Conservation (phyloP, 2,329 filamentous ascomycete species). For the Atkinsonella texensis region DNA sequence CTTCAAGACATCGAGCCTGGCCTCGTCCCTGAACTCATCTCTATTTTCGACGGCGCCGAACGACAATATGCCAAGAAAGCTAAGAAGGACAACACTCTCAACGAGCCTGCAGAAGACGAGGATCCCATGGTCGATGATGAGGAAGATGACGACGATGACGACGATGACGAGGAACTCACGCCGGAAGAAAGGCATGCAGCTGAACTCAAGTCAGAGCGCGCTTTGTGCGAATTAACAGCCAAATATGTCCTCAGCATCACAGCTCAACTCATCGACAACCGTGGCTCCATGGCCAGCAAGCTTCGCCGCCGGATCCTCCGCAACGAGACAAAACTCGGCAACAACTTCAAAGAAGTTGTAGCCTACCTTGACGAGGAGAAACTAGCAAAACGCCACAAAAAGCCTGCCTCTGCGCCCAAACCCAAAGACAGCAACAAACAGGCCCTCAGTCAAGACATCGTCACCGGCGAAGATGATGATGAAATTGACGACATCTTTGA, state of each 20-base stretch:
- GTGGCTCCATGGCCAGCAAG: constrained; percentile 45
- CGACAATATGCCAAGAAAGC: constrained; percentile 62
- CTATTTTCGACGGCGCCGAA: constrained; percentile 68
- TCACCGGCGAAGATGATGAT: constrained; percentile 26
- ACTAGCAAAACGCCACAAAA: constrained; percentile 32
- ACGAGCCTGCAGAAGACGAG: constrained; percentile 58
- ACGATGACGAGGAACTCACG: constrained; percentile 40
- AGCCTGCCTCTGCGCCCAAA: constrained; percentile 16
- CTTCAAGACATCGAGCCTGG: constrained; percentile 57
- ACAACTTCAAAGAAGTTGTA: constrained; percentile 76
- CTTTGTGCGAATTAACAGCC: constrained; percentile 72
- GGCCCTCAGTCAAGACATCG: constrained; percentile 31
- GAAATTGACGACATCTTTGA: constrained; percentile 30
- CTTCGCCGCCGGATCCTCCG: constrained; percentile 61
- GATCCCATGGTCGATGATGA: constrained; percentile 55
- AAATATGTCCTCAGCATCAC: constrained; percentile 75
- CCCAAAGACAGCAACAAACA: constrained; percentile 19
- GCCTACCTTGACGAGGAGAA: constrained; percentile 65
- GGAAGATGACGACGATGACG: constrained; percentile 42
- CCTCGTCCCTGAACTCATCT: constrained; percentile 55
- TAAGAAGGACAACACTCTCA: constrained; percentile 43
- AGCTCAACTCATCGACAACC: constrained; percentile 59
- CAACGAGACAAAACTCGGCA: constrained; percentile 70
- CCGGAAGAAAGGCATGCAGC: constrained; percentile 48
- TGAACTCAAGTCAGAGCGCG: constrained; percentile 68